A percentile compares a stretch with the other conserved stretches of the same genome.
Conservation (phyloP, 768 basidiomycete genomes). For the Phanerochaete sordida region DNA sequence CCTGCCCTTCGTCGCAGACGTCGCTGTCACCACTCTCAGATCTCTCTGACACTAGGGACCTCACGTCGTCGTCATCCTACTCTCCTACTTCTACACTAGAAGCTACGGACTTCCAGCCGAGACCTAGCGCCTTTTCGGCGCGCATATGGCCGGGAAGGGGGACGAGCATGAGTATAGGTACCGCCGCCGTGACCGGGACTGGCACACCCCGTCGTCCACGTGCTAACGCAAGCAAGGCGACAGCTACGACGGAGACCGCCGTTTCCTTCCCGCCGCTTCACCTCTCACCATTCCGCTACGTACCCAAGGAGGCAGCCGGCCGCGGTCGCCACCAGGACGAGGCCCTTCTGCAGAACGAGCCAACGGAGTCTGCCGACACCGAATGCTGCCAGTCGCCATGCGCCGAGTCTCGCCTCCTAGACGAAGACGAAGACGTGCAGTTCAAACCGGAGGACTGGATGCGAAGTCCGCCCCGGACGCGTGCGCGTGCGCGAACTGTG, state of each 20-base stretch:
- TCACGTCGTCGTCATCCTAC: no score
- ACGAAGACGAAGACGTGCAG: not conserved
- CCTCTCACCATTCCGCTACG: no score
- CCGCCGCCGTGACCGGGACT: not conserved
- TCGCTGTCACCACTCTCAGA: not conserved
- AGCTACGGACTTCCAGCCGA: no score
- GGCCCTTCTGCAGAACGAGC: no score
- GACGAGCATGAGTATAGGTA: not conserved
- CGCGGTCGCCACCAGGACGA: no score
- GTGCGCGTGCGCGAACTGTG: not conserved
- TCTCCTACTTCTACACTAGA: not conserved
- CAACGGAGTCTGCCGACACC: no score
- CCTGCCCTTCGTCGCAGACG: not conserved
- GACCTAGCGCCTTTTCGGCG: not conserved
- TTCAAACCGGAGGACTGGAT: not conserved
- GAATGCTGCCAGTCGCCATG: not conserved
- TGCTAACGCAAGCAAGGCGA: not conserved
- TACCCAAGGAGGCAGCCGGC: no score
- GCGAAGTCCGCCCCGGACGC: not conserved
- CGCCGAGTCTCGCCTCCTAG: not conserved
- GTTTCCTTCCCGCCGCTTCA: no score
- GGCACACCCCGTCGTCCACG: not conserved
- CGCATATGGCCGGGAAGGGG: not conserved
- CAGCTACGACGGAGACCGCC: no score
- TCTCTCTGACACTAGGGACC: not conserved